These are phyloP conservation scores for Karstenula rhodostoma DNA, from an alignment of 2,329 filamentous ascomycete species.

Conservation along the genomic window DNA sequence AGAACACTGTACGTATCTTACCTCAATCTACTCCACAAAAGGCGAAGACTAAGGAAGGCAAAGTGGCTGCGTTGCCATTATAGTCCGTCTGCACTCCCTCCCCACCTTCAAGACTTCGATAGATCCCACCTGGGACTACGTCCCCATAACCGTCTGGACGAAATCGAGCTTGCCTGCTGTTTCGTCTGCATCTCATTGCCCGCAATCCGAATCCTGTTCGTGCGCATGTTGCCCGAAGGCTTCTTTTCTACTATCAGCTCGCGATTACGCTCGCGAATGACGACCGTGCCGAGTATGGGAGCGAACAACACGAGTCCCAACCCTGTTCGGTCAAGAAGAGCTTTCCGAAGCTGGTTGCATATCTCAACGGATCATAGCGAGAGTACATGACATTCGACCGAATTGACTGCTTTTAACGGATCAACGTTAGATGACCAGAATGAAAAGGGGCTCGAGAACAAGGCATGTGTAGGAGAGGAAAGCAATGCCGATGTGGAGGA, in stretches of 20 bases:
- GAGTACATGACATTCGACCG: not conserved
- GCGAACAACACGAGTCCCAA: not conserved
- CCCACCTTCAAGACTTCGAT: slow-evolving; percentile 32
- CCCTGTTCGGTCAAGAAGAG: not conserved
- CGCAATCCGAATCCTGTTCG: slow-evolving; percentile 31
- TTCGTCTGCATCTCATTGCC: slow-evolving; percentile 37
- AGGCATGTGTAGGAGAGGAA: not conserved
- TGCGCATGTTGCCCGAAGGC: slow-evolving; percentile 20
- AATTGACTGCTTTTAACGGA: not conserved
- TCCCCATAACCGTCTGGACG: slow-evolving; percentile 34
- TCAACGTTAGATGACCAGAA: not conserved
- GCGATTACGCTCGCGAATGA: not conserved
- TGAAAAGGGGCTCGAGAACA: not conserved
- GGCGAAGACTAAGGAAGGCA: slow-evolving; percentile 7
- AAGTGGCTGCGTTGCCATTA: slow-evolving; percentile 32
- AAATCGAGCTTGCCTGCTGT: slow-evolving; percentile 32
- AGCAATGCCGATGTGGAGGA: not conserved
- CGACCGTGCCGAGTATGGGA: not conserved
- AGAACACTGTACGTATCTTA: slow-evolving; percentile 28
- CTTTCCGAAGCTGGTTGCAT: slow-evolving; percentile 6
- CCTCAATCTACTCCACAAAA: not conserved
- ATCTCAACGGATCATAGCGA: not conserved
- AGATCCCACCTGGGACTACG: slow-evolving; percentile 41
- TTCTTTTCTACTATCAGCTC: not conserved
- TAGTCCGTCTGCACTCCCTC: slow-evolving; percentile 34